Conservation (phyloP, 257 asterid species). For the Penstemon barbatus region DNA sequence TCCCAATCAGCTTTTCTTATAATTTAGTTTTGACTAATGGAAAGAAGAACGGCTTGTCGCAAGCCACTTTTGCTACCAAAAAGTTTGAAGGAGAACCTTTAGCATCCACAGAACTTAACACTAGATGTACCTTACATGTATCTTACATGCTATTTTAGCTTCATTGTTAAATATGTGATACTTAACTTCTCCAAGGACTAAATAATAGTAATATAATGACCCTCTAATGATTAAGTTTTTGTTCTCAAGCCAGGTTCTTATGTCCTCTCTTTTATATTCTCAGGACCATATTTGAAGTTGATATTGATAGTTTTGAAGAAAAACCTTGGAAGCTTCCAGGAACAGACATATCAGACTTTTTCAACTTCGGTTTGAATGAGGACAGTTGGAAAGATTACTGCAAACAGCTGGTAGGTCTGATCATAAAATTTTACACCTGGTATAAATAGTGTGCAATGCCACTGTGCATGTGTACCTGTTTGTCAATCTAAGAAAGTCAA, state of each 20-base stretch:
- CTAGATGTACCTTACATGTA: not conserved
- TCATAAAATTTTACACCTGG: conserved; percentile 9
- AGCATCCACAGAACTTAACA: not conserved
- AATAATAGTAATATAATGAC: not conserved
- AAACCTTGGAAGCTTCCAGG: conserved; percentile 93
- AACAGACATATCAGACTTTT: conserved; percentile 77
- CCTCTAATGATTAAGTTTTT: not conserved
- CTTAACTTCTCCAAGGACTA: not conserved
- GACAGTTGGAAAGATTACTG: conserved; percentile 97
- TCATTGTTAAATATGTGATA: not conserved
- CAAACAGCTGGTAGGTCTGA: conserved; percentile 80
- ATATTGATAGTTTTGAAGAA: conserved; percentile 93
- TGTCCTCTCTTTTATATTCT: conserved; percentile 17
- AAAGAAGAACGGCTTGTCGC: not conserved
- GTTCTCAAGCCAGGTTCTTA: not conserved
- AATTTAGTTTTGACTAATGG: not conserved
- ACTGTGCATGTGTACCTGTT: conserved; percentile 15
- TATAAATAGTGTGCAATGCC: conserved; percentile 2
- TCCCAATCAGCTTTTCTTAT: not conserved
- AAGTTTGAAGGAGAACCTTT: conserved; percentile 1
- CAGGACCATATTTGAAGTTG: conserved; percentile 99
- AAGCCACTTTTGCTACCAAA: not conserved
- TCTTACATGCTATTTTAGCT: not conserved
- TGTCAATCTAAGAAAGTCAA: conserved; percentile 20
- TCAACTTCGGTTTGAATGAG: conserved; percentile 89